A percentile compares a stretch with the other conserved stretches of the same genome.
Conservation (phyloP, 2,329 filamentous ascomycete species). For the Neonectria sp. region DNA sequence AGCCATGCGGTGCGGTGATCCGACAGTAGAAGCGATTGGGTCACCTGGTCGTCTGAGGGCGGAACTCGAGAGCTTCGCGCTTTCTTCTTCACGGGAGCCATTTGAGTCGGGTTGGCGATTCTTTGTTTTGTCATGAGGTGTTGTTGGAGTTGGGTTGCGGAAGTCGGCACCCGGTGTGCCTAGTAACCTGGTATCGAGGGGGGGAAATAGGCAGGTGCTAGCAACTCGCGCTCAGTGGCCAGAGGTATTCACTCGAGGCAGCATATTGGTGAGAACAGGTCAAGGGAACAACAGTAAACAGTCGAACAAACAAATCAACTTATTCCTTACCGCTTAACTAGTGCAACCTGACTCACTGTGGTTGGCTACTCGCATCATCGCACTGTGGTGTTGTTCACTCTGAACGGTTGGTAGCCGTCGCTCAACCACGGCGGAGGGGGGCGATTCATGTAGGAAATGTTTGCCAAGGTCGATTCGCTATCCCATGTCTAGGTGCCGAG, state of each 20-base stretch:
- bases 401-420: not conserved
- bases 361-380: constrained; percentile 1
- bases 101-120: constrained; percentile 13
- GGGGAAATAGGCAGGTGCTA: not conserved
- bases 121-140: not conserved
- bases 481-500: not conserved
- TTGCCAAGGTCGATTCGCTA: not conserved
- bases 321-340: not conserved
- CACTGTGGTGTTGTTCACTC: not conserved
- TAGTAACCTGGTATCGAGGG: not conserved
- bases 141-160: constrained; percentile 3
- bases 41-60: constrained; percentile 36
- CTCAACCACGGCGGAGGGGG: not conserved
- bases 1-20: constrained; percentile 54
- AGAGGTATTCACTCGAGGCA: not conserved
- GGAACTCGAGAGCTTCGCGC: constrained; percentile 32
- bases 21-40: constrained; percentile 46
- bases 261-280: not conserved
- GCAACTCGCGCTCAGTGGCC: not conserved
- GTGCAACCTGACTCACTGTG: not conserved
- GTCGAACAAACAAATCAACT: not conserved
- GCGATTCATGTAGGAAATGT: too few relatives aligned
- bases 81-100: constrained; percentile 48
- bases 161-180: constrained; percentile 4
- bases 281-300: not conserved